Base-by-base conservation (phyloP, 2,329 filamentous ascomycete genomes). In the Nannizzia gypsea region DNA sequence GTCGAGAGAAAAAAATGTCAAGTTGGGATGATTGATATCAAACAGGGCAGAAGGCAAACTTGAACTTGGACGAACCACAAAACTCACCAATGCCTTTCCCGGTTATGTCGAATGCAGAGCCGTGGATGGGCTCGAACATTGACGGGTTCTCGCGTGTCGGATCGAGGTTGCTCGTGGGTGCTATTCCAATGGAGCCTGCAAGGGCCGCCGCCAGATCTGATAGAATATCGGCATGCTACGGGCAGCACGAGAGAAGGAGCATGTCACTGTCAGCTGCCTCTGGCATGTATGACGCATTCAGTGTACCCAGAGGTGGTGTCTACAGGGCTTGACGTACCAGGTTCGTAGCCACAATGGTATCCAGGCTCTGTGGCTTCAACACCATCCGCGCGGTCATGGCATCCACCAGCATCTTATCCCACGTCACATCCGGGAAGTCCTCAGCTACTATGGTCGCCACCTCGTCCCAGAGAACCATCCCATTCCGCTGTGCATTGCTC, bases 151-250 rank as follows among this genome's bases (percentile, higher is more conserved):
- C 67, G 15, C 81, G 74, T 1, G 80, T 83, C 0, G 85, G 85
- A 64, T 88, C 85, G 0, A 88, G 75, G 65, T 87, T 88, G 56
- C 79, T 82, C 0, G 85, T 87, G 2, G 86, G 85, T 2, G 86
- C 86, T 61, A 89, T 88, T 6, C 86, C 85, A 62, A 89, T 88
- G 1, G 81, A 85, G 0, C 86, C 86, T 2, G 85, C 85, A 5
- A 88, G 74, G 0, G 85, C 84, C 13, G 86, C 85, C 4, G 85
- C 86, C 20, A 89, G 75, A 66, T 89, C 86, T 0, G 84, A 87
- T 3, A 89, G 78, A 56, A 88, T 87, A 63, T 88, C 85, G 4
- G 83, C 84, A 71, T 80, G 69, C 67, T 73, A 52, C n/a, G 34
- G 0, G 44, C 72, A 69, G 66, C 11, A 6, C 20, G 26, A 34